A percentile compares a stretch with the other conserved stretches of the same genome.
These are phyloP conservation scores for Fusarium luffae DNA, from an alignment of 2,329 filamentous ascomycete genomes.

Conservation along the genomic window DNA sequence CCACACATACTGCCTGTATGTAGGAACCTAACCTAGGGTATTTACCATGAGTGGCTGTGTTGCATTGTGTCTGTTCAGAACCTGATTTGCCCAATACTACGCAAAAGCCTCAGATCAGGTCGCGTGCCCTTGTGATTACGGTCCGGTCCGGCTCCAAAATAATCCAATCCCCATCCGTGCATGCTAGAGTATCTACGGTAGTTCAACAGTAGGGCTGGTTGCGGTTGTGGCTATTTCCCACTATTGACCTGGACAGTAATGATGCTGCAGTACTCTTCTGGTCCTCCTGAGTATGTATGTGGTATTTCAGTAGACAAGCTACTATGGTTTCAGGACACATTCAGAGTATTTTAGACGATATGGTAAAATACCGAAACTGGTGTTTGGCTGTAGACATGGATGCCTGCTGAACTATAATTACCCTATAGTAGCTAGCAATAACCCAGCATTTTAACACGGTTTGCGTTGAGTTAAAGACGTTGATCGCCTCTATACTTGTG, in stretches of 20 bases:
- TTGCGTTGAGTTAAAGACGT: neutral
- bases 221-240: slow-evolving; percentile 7
- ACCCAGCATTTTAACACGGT: neutral
- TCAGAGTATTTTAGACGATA: neutral
- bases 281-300: neutral
- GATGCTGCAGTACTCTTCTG: neutral
- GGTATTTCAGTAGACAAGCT: neutral
- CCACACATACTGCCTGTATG: slow-evolving; percentile 4
- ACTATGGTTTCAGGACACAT: neutral
- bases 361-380: neutral
- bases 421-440: neutral
- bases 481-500: neutral
- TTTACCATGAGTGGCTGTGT: slow-evolving; percentile 2
- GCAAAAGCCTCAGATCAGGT: slow-evolving; percentile 17
- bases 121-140: slow-evolving; percentile 31
- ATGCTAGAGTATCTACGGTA: neutral
- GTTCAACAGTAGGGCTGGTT: slow-evolving; percentile 5
- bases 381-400: neutral
- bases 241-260: neutral
- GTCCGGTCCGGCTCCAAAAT: slow-evolving; percentile 29
- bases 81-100: slow-evolving; percentile 21
- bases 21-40: neutral
- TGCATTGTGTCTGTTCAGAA: slow-evolving; percentile 10
- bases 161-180: slow-evolving; percentile 13
- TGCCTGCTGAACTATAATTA: neutral